A percentile compares a stretch with the other conserved stretches of the same genome.
These are phyloP conservation scores for Fraxinus excelsior DNA, from an alignment of 257 asterid species.

Conservation along the genomic window DNA sequence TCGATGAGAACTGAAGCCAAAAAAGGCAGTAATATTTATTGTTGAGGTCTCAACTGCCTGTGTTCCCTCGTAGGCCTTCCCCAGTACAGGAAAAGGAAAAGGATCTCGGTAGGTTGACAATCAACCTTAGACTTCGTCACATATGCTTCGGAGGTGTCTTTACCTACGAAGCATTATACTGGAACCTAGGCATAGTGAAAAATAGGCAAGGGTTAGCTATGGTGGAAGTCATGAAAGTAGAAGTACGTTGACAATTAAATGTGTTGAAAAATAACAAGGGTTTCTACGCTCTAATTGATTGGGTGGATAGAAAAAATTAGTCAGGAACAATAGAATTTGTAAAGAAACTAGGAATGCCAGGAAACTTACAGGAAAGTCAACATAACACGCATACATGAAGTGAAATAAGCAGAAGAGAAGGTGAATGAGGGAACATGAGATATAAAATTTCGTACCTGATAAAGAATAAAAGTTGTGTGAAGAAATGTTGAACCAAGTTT, in stretches of 20 bases:
- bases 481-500: background rate
- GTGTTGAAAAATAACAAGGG: background rate
- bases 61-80: background rate
- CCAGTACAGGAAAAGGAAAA: background rate
- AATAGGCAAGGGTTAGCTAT: background rate
- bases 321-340: background rate
- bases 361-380: background rate
- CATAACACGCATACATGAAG: background rate
- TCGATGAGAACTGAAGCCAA: background rate
- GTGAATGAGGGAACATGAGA: background rate
- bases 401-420: background rate
- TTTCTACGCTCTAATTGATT: background rate
- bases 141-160: background rate
- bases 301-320: background rate
- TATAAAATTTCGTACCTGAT: background rate
- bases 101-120: background rate
- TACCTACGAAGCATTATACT: background rate
- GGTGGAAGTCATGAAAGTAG: background rate
- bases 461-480: background rate
- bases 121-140: background rate
- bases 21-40: background rate
- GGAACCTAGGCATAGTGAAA: background rate
- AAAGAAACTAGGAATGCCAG: background rate
- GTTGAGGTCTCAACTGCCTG: background rate
- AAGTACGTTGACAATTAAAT: background rate